These are phyloP conservation scores for Stemphylium vesicarium DNA, from an alignment of 2,329 filamentous ascomycete genomes.

Conservation along the genomic window DNA sequence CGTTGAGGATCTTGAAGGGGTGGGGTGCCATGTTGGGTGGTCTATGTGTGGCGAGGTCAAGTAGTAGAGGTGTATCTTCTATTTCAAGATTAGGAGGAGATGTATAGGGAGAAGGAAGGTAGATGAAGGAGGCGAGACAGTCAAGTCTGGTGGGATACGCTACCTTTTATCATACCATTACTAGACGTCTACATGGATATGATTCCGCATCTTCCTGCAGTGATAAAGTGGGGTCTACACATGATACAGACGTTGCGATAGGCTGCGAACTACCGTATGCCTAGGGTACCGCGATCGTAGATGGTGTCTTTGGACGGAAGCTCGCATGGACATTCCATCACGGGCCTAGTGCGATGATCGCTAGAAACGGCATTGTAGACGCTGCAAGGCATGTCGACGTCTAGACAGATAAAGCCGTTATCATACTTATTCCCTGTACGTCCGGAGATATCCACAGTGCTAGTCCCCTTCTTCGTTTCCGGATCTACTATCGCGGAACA, in stretches of 20 bases:
- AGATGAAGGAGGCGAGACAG: background rate
- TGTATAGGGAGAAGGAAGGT: background rate
- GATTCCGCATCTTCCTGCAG: background rate
- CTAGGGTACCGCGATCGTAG: background rate
- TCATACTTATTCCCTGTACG: background rate
- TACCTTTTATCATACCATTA: slow-evolving; percentile 3
- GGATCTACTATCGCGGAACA: too few relatives aligned
- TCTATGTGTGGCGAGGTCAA: background rate
- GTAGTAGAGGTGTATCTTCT: background rate
- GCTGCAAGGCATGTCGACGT: background rate
- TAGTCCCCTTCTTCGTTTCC: too few relatives aligned
- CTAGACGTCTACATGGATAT: background rate
- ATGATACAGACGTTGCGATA: background rate
- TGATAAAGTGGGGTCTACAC: background rate
- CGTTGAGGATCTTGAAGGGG: slow-evolving; percentile 62
- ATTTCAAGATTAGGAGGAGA: background rate
- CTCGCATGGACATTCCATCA: slow-evolving; percentile 8
- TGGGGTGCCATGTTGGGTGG: slow-evolving; percentile 50
- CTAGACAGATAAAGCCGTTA: background rate
- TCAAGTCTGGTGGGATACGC: background rate
- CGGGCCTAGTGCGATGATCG: background rate
- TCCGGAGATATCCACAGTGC: background rate
- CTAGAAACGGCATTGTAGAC: background rate
- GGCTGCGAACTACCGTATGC: background rate
- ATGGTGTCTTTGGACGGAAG: too few relatives aligned